These are phyloP conservation scores for Secale cereale DNA, from an alignment of 176 grass and related monocot species.

Conservation along the genomic window DNA sequence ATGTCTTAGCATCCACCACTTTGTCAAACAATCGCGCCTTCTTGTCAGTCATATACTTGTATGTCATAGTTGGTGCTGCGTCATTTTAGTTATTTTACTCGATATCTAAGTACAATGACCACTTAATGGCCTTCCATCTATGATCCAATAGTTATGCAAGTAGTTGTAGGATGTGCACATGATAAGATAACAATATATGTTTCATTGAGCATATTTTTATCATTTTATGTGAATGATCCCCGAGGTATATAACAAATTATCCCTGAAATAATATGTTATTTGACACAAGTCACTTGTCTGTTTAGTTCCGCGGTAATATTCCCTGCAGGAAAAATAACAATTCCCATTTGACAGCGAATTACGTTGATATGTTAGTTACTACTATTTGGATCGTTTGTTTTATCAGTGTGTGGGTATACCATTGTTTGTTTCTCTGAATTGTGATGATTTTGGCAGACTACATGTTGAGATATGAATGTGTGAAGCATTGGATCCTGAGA, in stretches of 20 bases:
- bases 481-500: slow-evolving; percentile 22
- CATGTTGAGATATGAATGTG: not conserved
- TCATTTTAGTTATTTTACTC: not conserved
- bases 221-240: not conserved
- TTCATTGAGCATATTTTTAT: not conserved
- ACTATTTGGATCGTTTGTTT: not conserved
- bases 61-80: not conserved
- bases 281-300: not conserved
- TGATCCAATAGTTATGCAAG: not conserved
- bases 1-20: not conserved
- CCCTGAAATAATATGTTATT: not conserved
- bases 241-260: not conserved
- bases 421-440: slow-evolving; percentile 12
- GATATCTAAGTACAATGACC: not conserved
- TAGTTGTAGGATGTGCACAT: not conserved
- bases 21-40: not conserved
- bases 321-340: not conserved
- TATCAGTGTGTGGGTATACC: not conserved
- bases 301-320: not conserved
- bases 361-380: not conserved
- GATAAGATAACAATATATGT: not conserved
- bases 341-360: not conserved
- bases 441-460: not conserved
- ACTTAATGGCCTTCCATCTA: not conserved
- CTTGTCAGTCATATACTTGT: not conserved